Base-by-base conservation (phyloP, 192 early-diverging fungal genomes). In the Umbelopsis vinacea region DNA sequence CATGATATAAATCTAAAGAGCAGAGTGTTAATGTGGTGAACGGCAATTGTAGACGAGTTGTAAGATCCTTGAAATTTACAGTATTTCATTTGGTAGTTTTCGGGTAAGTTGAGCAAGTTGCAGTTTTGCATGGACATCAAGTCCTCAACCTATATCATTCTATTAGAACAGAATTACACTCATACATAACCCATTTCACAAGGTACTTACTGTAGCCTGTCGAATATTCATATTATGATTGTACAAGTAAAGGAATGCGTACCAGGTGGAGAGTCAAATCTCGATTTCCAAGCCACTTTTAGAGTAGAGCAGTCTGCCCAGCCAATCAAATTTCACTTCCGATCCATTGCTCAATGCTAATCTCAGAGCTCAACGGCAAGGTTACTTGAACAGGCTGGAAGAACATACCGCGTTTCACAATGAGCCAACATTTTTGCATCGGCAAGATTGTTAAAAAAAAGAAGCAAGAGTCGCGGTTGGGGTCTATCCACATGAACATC, bases 21-120 rank as follows among this genome's bases (percentile, higher is more conserved):
- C 17, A 46, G 2, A 57, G 33, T 33, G 40, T 43, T 11, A 43
- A 12, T 12, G 11, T 43, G 8, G 11, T 43, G 40, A 43, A 43
- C 11, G 40, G 40, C 40, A 7, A 43, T 43, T 43, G 40, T 12
- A 43, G 11, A 43, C 6, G 40, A 29, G 5, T 43, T 7, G 40
- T 11, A 43, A 43, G 40, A 7, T 7, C 8, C 40, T 43, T 43
- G 11, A 43, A 43, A 43, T 43, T 88, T 89, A 86, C 91, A 98
- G 85, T 99, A 99, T 82, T 99, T 99, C 93, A 99, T 96, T 77
- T 95, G 93, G 82, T 99, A 99, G 89, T 99, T 99, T 84, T 99
- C 98, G 10, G 98, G 98, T 46, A 99, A 86, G 81, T 99, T 98
- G 68, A 89, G 86, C 68, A 99, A 84, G 82, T 99, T 99, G 89